Evolutionary conservation across 2,329 filamentous ascomycete species (phyloP), one percentile per base, ranked within the genome.

Genomic region (Colletotrichum salicis): DNA sequence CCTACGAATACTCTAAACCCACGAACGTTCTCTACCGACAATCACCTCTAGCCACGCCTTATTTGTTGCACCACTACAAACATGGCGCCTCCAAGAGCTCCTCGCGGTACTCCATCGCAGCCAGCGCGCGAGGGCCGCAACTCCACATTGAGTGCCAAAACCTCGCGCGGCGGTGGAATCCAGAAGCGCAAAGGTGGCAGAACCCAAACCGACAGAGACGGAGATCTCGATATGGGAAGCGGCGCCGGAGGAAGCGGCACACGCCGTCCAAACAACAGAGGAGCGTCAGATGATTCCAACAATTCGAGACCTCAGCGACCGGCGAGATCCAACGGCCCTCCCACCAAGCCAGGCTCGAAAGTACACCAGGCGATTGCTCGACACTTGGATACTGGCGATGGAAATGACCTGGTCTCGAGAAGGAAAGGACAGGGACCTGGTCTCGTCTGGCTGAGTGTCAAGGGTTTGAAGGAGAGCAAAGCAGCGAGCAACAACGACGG

Each of bases 401-500:
- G 73, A 51, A 54, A 64, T 6, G 73, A 74, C 13, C 19, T 70
- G 51, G 48, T 74, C 31, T 69, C 72, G 31, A 77, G 74, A 51
- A 73, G 63, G 41, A 71, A 69, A 52, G 56, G 65, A 27, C 72
- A 74, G 48, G 59, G 37, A 12, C 48, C 48, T 27, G 70, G 70
- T 19, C 73, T 77, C 7, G 73, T 74, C 12, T 78, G 76, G 76
- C 75, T 90, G 51, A 84, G 83, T 70, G 83, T 95, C 27, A 84
- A 85, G 74, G 93, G 93, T 31, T 86, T 94, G 77, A 90, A 88
- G 77, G 82, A 88, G 56, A 94, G 92, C 83, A 94, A 92, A 80
- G 92, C 91, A 8, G 86, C 88, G 12, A 85, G 79, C 33, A 93
- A 94, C 74, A 79, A 87, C 35, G 92, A 93, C 67, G 91, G 92